These are phyloP conservation scores for Fusarium compactum DNA, from an alignment of 2,329 filamentous ascomycete genomes.

Conservation along the genomic window DNA sequence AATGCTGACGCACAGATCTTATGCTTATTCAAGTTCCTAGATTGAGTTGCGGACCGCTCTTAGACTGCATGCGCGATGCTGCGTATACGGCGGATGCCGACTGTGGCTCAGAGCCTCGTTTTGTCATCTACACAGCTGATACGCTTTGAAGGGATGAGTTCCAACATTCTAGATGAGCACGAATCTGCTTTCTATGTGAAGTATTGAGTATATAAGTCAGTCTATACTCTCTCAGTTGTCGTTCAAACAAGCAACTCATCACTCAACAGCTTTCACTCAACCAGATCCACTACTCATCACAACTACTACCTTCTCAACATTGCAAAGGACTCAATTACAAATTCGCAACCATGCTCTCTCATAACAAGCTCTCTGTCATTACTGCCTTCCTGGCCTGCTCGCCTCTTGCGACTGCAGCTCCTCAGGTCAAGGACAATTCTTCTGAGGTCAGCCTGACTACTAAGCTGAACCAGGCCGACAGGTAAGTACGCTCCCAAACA, in stretches of 20 bases:
- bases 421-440: constrained; percentile 5
- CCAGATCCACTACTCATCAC: neutral
- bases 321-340: neutral
- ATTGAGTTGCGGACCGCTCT: neutral
- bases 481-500: constrained; percentile 37
- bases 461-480: constrained; percentile 55
- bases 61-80: neutral
- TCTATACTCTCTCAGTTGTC: neutral
- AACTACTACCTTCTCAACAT: neutral
- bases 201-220: constrained; percentile 10
- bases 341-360: constrained; percentile 14
- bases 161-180: accelerated
- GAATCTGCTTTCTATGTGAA: accelerated
- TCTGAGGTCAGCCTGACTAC: constrained; percentile 50
- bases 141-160: neutral
- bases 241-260: neutral
- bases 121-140: neutral
- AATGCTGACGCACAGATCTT: neutral
- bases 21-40: neutral
- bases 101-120: neutral
- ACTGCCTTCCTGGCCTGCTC: constrained; percentile 56
- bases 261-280: neutral
- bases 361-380: neutral
- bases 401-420: constrained; percentile 48
- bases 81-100: constrained; percentile 3